Evolutionary conservation across 2,329 filamentous ascomycete species (phyloP), one percentile per base, ranked within the genome.

Genomic region (Aureobasidium sp.): DNA sequence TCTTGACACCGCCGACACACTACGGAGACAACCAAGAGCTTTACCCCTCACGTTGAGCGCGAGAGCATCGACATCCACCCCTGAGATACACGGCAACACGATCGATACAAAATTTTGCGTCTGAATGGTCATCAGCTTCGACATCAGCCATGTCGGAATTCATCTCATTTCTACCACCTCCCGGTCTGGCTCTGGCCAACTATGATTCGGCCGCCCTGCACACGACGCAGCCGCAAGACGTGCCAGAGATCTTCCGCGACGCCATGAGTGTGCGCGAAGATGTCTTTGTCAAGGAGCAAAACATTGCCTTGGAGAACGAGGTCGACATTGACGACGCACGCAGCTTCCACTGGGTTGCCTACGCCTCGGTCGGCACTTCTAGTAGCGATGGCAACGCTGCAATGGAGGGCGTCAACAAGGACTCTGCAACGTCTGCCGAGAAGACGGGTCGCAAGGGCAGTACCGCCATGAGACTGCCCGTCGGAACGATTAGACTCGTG

Each of bases 321-420:
- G 82, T 90, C 66, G 93, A 97, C 77, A 77, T 81, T 1, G 91
- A 97, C 71, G 93, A 97, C 73, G 67, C 81, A 0, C 83, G 89
- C 39, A 87, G 85, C 67, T 93, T 87, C 76, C 91, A 97, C 74
- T 96, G 90, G 89, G 87, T 96, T 34, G 79, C 87, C n/a, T 96
- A 96, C 74, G 84, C 85, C 52, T 85, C 81, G 17, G 80, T 88
- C 62, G 73, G 71, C 63, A 81, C 82, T 60, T 77, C 68, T 59
- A 42, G 56, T 27, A 59, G 39, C 15, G 60, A 64, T 11, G 20
- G 75, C 75, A n/a, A 74, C 77, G 55, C 74, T 72, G 65, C 81
- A 78, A 71, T 49, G 53, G 56, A 62, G 49, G 57, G 57, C 8
- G 45, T 60, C 25, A 25, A 25, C 39, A 68, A 76, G 73, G 61